Evolutionary conservation across 164 flowering plant species (phyloP), one percentile per base, ranked within the genome.

Genomic region (Annona squamosa): DNA sequence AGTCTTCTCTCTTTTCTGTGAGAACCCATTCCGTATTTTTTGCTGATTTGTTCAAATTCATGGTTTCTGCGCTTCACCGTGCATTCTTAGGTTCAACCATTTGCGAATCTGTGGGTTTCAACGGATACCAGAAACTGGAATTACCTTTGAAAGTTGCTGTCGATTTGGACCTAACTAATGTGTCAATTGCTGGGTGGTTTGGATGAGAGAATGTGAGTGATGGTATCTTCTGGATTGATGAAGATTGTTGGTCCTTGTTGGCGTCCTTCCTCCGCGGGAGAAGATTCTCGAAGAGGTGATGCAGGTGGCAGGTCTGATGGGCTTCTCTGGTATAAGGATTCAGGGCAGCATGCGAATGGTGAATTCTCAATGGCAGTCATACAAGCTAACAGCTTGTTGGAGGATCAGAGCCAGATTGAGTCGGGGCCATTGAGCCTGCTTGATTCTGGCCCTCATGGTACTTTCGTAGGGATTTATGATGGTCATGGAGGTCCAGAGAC

Each of bases 401-500:
- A 94, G 71, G 98, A 94, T 79, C 86, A 86, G 3, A 86, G 97
- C 80, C 95, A 89, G 72, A 79, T 92, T 70, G 97, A 90, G 73
- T 94, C 98, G 2, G 97, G 98, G 57, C 86, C 97, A 1, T 46
- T 92, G 85, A 91, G 97, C 70, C 83, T 79, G 3, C 66, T 48
- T 1, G 92, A 87, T 65, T 81, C 86, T 5, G 95, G 95, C 52
- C 97, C 95, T 45, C 81, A 79, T 46, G 98, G 97, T 19, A 92
- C 97, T 0, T 94, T 87, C 77, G 91, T 94, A 43, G 97, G 97
- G 72, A 73, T 94, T 52, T 94, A 90, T 81, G 98, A 94, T 82
- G 98, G 97, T 41, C 98, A 94, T 85, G 98, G 93, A 76, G 97
- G 97, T 71, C 95, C 98, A 3, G 98, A 94, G 81, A 85, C 95